Conservation (phyloP, 495 filamentous ascomycete species). For the Delitschia confertaspora region DNA sequence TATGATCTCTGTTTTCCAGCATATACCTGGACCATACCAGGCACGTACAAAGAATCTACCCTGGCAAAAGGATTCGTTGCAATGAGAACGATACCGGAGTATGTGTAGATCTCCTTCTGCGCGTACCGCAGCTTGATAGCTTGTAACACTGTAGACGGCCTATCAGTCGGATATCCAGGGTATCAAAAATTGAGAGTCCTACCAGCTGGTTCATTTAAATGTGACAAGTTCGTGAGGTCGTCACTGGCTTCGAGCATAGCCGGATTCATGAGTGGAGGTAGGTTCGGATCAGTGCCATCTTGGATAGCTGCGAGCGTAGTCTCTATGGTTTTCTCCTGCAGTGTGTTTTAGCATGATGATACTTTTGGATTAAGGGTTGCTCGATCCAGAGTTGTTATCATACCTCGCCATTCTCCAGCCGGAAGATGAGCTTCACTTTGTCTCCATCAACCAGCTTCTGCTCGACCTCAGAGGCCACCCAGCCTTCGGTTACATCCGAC, state of each 20-base stretch:
- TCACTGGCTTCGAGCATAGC: slow-evolving; percentile 97
- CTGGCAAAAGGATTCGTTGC: slow-evolving; percentile 97
- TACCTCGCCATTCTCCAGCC: slow-evolving; percentile 90
- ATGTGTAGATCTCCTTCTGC: slow-evolving; percentile 99
- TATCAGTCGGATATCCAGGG: slow-evolving; percentile 16
- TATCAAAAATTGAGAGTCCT: slow-evolving; percentile 23
- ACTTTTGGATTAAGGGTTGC: not conserved
- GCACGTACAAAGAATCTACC: slow-evolving; percentile 96
- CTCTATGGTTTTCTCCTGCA: slow-evolving; percentile 66
- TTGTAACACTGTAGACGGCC: slow-evolving; percentile 64
- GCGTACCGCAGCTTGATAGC: slow-evolving; percentile 95
- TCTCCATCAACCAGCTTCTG: slow-evolving; percentile 77
- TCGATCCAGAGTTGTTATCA: not conserved
- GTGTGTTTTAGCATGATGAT: slow-evolving; percentile 5
- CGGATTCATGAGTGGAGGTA: slow-evolving; percentile 96
- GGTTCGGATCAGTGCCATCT: slow-evolving; percentile 55
- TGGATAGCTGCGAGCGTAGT: slow-evolving; percentile 74
- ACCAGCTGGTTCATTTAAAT: slow-evolving; percentile 98
- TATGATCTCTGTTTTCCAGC: slow-evolving; percentile 93
- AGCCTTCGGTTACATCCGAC: slow-evolving; percentile 88
- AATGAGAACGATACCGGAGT: slow-evolving; percentile 97
- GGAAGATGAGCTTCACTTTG: slow-evolving; percentile 77
- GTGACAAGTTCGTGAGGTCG: slow-evolving; percentile 93
- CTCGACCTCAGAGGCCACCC: slow-evolving; percentile 91
- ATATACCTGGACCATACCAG: slow-evolving; percentile 98